Evolutionary conservation across 345 rosid species (phyloP).

Genomic region (Ricinus communis): DNA sequence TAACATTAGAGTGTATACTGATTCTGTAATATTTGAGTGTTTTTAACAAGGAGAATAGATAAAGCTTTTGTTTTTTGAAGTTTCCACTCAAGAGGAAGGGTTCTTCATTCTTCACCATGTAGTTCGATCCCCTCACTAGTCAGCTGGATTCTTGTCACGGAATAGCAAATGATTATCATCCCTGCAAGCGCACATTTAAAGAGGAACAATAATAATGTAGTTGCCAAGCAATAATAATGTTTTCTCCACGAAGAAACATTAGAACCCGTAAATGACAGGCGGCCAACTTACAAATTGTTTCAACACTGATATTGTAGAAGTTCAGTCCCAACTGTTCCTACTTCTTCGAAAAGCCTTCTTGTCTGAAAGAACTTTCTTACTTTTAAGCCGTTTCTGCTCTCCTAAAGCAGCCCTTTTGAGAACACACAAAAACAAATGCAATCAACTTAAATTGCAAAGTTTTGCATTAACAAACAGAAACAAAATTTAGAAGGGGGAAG

Average conservation of each 20-base stretch:
- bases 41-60: neutral
- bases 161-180: neutral
- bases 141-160: neutral
- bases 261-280: neutral
- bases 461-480: too few species aligned
- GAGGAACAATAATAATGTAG: neutral
- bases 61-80: neutral
- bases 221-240: too few species aligned
- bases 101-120: neutral
- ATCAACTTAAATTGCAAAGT: too few species aligned
- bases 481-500: neutral
- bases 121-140: neutral
- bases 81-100: too few species aligned
- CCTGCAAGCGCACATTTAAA: neutral
- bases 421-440: too few species aligned
- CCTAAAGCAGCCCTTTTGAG: constrained; percentile 89
- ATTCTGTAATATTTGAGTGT: neutral
- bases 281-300: neutral
- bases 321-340: constrained; percentile 69
- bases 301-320: neutral
- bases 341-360: constrained; percentile 85
- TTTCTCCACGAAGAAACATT: neutral
- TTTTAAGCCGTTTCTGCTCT: constrained; percentile 72
- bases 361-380: constrained; percentile 73
- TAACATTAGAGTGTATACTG: too few species aligned